Base-by-base conservation (phyloP, 805 yeast species). In the Clavispora fructus region DNA sequence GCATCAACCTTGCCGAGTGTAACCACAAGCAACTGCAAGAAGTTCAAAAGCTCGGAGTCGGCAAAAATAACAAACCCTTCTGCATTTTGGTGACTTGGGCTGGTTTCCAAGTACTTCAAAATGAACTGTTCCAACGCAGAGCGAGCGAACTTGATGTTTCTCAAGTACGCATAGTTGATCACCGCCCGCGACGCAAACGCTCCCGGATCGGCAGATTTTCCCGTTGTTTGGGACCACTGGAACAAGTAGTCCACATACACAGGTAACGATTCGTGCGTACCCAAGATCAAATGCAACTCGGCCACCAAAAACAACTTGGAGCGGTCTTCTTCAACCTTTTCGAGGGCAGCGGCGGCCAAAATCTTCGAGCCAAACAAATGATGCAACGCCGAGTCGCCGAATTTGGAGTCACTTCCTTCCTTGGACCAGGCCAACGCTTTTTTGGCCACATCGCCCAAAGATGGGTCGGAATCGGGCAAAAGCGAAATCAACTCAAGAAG, bases 341-440 rank as follows among this genome's bases (percentile, higher is more conserved):
- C 54, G 1, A 46, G 49, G n/a, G 56, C 43, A 16, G 65, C 48
- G 11, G 59, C 68, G 38, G 69, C 71, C 43, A 80, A 65, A 42
- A 88, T 70, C 60, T 87, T 82, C 31, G 73, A 64, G 2, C 96
- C 97, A 49, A 89, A 73, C 10, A 83, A 74, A 53, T 83, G 83
- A 59, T 88, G 89, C 46, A 94, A 69, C 39, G 79, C 81, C 7
- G 85, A 77, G 59, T 89, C 96, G 5, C 96, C 97, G 51, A 78
- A 77, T 45, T 77, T 77, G 44, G 67, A 69, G 4, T 47, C 51
- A 4, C 50, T 54, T 0, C 44, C 62, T 65, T 49, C 73, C 74
- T 39, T 66, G 0, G 91, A 74, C 90, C 96, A 92, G 44, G 75
- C 75, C 42, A 80, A 71, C 44, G 82, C 71, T 44, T 82, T 87